phyloP scores from a whole-genome alignment of 768 basidiomycete genomes.

The Tremella yokohamensis region DNA sequence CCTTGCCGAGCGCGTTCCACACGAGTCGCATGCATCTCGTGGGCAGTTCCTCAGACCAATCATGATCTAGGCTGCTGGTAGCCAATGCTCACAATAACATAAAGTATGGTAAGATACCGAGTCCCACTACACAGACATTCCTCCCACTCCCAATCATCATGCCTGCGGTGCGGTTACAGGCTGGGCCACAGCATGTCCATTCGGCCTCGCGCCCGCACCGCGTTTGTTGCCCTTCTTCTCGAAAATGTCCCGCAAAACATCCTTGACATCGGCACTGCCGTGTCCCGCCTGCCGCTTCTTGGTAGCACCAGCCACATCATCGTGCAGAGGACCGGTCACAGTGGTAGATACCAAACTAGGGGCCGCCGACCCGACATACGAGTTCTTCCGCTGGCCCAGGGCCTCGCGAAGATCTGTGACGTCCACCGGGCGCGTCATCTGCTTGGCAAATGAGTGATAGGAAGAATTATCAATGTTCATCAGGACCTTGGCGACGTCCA shows the following conservation, averaged over 20 bases:
- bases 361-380: conserved; percentile 5
- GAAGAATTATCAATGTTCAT: conserved; percentile 92
- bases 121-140: no score
- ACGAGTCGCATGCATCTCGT: no score
- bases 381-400: conserved; percentile 50
- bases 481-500: conserved; percentile 51
- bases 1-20: no score
- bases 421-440: conserved; percentile 68
- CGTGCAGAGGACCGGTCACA: conserved; percentile 9
- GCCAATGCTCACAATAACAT: no score
- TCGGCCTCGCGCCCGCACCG: not conserved
- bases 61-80: no score
- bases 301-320: conserved; percentile 1
- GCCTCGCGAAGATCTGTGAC: conserved; percentile 86
- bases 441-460: conserved; percentile 74
- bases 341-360: conserved; percentile 24
- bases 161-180: no score
- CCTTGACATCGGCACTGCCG: conserved; percentile 29
- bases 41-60: no score
- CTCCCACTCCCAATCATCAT: no score
- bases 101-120: no score
- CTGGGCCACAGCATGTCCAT: not conserved
- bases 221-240: conserved; percentile 21
- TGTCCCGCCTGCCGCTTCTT: conserved; percentile 11
- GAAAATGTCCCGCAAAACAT: conserved; percentile 49